Evolutionary conservation across 83 land plant genomes (phyloP).

Genomic region (Thuja plicata): DNA sequence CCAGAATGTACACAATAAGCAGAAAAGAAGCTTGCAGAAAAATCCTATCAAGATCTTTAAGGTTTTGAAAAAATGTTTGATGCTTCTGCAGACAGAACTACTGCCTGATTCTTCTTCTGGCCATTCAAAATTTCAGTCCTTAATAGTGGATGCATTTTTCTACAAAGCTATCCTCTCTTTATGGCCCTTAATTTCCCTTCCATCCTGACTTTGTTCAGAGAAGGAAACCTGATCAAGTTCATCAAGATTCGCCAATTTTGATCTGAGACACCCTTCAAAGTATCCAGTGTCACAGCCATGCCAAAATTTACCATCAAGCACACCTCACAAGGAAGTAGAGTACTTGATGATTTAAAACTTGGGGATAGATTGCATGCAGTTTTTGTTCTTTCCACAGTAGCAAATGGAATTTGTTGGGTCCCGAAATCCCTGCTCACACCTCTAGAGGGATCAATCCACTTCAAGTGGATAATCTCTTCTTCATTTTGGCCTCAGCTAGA

Average conservation of each 20-base stretch:
- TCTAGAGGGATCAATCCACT: no score
- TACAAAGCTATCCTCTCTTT: constrained; percentile 46
- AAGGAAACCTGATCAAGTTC: constrained; percentile 33
- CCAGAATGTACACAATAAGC: constrained; percentile 29
- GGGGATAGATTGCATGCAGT: not conserved
- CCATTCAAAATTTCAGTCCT: constrained; percentile 24
- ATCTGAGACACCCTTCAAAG: constrained; percentile 42
- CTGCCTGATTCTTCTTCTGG: constrained; percentile 25
- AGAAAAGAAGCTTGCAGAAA: constrained; percentile 32
- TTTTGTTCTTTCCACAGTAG: no score
- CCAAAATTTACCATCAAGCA: constrained; percentile 26
- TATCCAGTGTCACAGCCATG: constrained; percentile 37
- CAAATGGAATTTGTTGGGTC: no score
- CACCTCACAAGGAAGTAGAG: constrained; percentile 16
- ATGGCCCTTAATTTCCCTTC: constrained; percentile 27
- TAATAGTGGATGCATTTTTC: constrained; percentile 26
- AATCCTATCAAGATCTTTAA: constrained; percentile 13
- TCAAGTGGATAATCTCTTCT: no score
- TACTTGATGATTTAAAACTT: not conserved
- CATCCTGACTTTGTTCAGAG: constrained; percentile 20
- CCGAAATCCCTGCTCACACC: no score
- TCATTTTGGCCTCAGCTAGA: no score
- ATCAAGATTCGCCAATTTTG: constrained; percentile 25
- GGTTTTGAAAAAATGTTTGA: constrained; percentile 27
- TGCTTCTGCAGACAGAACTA: constrained; percentile 26